Conservation (phyloP, 2,329 filamentous ascomycete species). For the Blastomyces emzantsi region DNA sequence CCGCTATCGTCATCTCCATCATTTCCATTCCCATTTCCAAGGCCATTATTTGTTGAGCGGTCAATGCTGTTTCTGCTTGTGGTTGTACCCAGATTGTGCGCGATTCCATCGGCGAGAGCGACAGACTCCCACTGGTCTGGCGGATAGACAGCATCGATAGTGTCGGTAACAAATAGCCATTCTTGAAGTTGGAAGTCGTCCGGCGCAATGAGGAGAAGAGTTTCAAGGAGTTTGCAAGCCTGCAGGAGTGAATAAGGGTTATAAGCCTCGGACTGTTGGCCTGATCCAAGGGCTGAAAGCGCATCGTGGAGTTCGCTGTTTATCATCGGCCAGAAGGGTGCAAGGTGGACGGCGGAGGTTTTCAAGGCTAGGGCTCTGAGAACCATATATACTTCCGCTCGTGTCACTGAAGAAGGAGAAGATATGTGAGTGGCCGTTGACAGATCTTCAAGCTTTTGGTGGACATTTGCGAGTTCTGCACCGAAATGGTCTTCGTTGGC, state of each 20-base stretch:
- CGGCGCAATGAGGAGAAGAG: slow-evolving; percentile 74
- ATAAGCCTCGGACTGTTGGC: slow-evolving; percentile 65
- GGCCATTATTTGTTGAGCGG: background rate
- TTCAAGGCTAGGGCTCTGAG: slow-evolving; percentile 72
- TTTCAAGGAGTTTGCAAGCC: slow-evolving; percentile 86
- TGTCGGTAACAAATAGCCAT: slow-evolving; percentile 96
- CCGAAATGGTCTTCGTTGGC: slow-evolving; percentile 71
- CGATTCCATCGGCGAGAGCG: slow-evolving; percentile 75
- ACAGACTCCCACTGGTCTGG: slow-evolving; percentile 58
- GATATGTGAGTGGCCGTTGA: slow-evolving; percentile 75
- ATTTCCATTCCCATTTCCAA: background rate
- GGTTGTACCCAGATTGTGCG: slow-evolving; percentile 58
- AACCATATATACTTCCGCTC: slow-evolving; percentile 84
- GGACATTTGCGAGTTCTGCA: slow-evolving; percentile 59
- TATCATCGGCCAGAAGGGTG: slow-evolving; percentile 80
- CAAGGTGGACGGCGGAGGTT: slow-evolving; percentile 68
- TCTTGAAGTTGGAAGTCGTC: slow-evolving; percentile 98
- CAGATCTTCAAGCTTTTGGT: slow-evolving; percentile 81
- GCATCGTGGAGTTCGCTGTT: slow-evolving; percentile 77
- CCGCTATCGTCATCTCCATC: slow-evolving; percentile 11
- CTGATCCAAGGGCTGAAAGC: slow-evolving; percentile 62
- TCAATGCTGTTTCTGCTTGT: slow-evolving; percentile 3
- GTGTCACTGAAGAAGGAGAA: slow-evolving; percentile 81
- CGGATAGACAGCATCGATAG: slow-evolving; percentile 88
- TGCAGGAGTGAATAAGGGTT: slow-evolving; percentile 71